phyloP scores from a whole-genome alignment of 2,329 filamentous ascomycete genomes.

The Stylonectria norvegica region DNA sequence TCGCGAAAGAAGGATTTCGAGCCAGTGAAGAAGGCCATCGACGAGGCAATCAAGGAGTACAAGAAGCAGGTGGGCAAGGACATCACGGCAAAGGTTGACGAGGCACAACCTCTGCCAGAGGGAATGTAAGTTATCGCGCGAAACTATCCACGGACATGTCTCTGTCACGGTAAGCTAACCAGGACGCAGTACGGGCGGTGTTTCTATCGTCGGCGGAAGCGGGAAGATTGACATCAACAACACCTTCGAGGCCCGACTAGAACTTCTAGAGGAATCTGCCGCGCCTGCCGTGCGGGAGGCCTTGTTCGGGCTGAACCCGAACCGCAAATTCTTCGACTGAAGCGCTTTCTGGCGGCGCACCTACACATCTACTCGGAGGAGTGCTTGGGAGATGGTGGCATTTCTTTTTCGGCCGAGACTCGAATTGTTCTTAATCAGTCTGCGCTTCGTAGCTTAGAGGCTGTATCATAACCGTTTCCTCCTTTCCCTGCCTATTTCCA shows the following conservation, averaged over 20 bases:
- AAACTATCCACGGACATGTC: neutral
- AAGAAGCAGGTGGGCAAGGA: constrained; percentile 73
- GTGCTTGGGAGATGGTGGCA: constrained; percentile 16
- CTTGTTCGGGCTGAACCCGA: constrained; percentile 90
- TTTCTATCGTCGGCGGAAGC: constrained; percentile 72
- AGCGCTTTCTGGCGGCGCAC: constrained; percentile 4
- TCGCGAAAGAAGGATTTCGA: constrained; percentile 77
- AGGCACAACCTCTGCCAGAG: constrained; percentile 74
- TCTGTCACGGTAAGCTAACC: constrained; percentile 20
- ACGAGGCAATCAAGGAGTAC: constrained; percentile 75
- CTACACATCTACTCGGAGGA: constrained; percentile 9
- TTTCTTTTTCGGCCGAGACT: constrained; percentile 19
- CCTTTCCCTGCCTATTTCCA: constrained; percentile 21
- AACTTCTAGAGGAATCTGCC: constrained; percentile 77
- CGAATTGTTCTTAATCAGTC: constrained; percentile 27
- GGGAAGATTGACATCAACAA: constrained; percentile 99
- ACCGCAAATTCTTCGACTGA: constrained; percentile 94
- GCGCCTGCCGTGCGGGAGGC: constrained; percentile 80
- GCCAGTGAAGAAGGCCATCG: constrained; percentile 71
- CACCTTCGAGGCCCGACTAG: constrained; percentile 89
- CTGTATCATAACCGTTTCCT: constrained; percentile 32
- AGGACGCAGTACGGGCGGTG: constrained; percentile 69
- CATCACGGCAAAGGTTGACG: constrained; percentile 67
- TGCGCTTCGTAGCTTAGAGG: constrained; percentile 33
- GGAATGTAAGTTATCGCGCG: constrained; percentile 75